Conservation (phyloP, 169 alveolate species). For the Sarcocystis neurona region DNA sequence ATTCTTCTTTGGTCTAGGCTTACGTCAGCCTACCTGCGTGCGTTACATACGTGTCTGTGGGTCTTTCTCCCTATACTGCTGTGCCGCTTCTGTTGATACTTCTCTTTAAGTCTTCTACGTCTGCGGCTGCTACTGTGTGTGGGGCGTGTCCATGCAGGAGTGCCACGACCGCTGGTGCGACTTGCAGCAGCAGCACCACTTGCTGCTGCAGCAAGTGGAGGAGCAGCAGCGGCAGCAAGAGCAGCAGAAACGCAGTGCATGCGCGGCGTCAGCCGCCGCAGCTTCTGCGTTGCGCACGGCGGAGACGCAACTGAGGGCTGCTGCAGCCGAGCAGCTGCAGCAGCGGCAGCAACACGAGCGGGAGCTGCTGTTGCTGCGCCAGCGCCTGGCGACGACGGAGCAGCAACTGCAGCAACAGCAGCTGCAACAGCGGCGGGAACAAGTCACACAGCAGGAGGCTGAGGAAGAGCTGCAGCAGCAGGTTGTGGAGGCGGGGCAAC, state of each 20-base stretch:
- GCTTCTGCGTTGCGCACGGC: too few relatives aligned
- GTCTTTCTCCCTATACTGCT: not conserved
- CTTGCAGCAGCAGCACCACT: not conserved
- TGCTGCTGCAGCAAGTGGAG: not conserved
- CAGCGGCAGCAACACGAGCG: too few relatives aligned
- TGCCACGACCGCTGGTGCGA: slow-evolving; percentile 15
- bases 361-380: too few relatives aligned
- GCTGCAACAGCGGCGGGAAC: not conserved
- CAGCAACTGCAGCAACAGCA: not conserved
- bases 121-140: too few relatives aligned
- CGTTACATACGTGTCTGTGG: not conserved
- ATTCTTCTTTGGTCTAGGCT: too few relatives aligned
- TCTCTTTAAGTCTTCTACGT: too few relatives aligned
- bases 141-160: too few relatives aligned
- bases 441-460: not conserved
- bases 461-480: not conserved
- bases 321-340: too few relatives aligned
- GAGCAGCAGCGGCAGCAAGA: not conserved
- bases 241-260: not conserved
- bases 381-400: not conserved
- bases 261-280: too few relatives aligned
- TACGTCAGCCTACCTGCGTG: too few relatives aligned
- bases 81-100: not conserved
- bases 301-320: too few relatives aligned
- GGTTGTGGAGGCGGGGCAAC: not conserved